Evolutionary conservation across 1,284 basidiomycete species (phyloP), one percentile per base, ranked within the genome.

Genomic region (Moesziomyces antarcticus): DNA sequence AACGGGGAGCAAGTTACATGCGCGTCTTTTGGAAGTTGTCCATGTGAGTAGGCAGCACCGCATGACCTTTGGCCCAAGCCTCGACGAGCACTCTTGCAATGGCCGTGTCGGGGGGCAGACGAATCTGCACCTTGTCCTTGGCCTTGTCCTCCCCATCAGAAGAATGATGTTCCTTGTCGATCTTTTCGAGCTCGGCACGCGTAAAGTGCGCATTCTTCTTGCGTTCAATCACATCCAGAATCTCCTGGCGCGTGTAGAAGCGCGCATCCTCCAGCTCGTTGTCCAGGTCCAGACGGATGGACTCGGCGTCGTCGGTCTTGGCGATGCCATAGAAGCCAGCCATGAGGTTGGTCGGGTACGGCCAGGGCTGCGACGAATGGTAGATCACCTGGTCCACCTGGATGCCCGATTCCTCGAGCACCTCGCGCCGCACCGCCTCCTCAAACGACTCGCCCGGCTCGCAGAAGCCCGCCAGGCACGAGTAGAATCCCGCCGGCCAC

Each of bases 211-310:
- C 2, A 86, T 84, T 5, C 85, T 84, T 73, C 11, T 56, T 54
- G 13, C 90, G 87, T 22, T 86, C 83, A 40, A 97, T 86, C 9
- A 93, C 89, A 0, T 86, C 85, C 5, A 90, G 85, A 24, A 94
- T 87, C 76, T 94, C 90, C 30, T 88, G 88, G 11, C 92, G 89
- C 9, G 91, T 90, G 85, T 91, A 97, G 91, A 92, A 99, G 58
- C 89, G 88, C 0, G 93, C 94, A 80, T 97, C 94, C 82, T 92
- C 91, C n/a, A 99, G 89, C 86, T 99, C 96, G 78, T 97, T 96
- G 82, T 98, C 96, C 16, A 99, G 88, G 85, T 98, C 95, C 13
- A 89, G 87, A 13, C 93, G 89, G 73, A 98, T 91, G 3, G 88
- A 88, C 50, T 92, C 87, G 24, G 59, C 55, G 22, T 75, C 50